A percentile compares a stretch with the other conserved stretches of the same genome.
Evolutionary conservation across 2,329 filamentous ascomycete genomes (phyloP).

Genomic region (Colletotrichum sp.): DNA sequence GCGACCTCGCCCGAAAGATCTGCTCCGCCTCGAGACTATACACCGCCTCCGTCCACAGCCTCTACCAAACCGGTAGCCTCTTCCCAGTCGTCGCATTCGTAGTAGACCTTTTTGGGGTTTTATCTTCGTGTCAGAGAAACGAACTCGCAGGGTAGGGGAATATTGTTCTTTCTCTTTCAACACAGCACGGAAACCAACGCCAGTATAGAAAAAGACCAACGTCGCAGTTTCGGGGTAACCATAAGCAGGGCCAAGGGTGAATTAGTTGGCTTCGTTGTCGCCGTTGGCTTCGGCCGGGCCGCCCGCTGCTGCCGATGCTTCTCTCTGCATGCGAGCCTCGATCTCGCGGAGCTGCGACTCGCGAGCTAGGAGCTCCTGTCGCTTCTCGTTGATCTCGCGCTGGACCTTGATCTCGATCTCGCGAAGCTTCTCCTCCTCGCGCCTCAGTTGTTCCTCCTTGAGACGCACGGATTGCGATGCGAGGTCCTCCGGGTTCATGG

Average conservation of each 20-base stretch:
- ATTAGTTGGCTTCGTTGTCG: conserved; percentile 57
- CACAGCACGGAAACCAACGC: conserved; percentile 52
- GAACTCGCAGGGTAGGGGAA: conserved; percentile 45
- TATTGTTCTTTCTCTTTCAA: conserved; percentile 49
- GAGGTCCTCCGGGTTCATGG: conserved; percentile 97
- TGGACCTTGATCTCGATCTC: conserved; percentile 99
- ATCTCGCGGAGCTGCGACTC: conserved; percentile 99
- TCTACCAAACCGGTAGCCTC: conserved; percentile 18
- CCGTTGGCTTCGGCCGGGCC: conserved; percentile 56
- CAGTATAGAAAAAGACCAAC: conserved; percentile 51
- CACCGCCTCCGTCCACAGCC: conserved; percentile 17
- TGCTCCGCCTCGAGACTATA: neutral
- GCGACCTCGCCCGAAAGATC: neutral
- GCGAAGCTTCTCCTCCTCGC: conserved; percentile 99
- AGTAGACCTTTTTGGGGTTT: conserved; percentile 27
- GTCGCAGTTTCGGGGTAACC: conserved; percentile 40
- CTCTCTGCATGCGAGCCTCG: conserved; percentile 94
- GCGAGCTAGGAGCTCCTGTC: conserved; percentile 95
- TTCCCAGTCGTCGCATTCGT: conserved; percentile 23
- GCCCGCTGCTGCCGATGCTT: conserved; percentile 63
- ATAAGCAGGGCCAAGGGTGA: conserved; percentile 20
- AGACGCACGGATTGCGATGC: conserved; percentile 96
- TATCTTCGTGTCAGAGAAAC: conserved; percentile 38
- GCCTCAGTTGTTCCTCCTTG: conserved; percentile 99
- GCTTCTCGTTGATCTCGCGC: conserved; percentile 99